Evolutionary conservation across 371 early-diverging fungal genomes (phyloP).

Genomic region (Mortierella sp.): DNA sequence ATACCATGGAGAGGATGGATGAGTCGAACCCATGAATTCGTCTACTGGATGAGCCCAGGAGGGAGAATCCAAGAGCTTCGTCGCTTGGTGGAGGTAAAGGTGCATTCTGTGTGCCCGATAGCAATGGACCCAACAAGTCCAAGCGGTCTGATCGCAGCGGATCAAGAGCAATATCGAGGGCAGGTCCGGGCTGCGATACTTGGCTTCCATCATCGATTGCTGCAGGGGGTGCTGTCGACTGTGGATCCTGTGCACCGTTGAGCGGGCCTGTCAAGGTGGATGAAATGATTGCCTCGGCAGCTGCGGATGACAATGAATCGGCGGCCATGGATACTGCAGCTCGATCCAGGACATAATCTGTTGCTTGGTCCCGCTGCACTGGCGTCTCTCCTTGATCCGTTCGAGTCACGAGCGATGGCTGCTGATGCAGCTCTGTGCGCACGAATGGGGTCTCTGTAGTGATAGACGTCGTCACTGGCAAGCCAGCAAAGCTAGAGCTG

Average conservation of each 20-base stretch:
- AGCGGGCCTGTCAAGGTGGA: constrained; percentile 8
- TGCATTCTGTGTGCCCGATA: constrained; percentile 27
- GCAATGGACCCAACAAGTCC: constrained; percentile 39
- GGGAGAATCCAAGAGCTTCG: constrained; percentile 10
- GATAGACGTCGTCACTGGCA: not conserved
- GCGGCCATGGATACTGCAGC: not conserved
- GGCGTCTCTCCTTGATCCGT: not conserved
- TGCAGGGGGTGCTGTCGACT: not conserved
- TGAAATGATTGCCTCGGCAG: constrained; percentile 17
- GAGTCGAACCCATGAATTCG: constrained; percentile 29
- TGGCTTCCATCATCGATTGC: not conserved
- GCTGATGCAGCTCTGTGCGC: not conserved
- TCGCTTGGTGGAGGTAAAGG: constrained; percentile 1
- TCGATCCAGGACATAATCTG: not conserved
- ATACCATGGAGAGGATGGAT: constrained; percentile 39
- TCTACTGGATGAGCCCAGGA: constrained; percentile 24
- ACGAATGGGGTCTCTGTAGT: constrained; percentile 12
- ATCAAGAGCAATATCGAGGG: not conserved
- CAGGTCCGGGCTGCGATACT: not conserved
- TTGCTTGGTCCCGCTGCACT: not conserved
- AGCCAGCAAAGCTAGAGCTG: not conserved
- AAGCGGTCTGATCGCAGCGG: constrained; percentile 25
- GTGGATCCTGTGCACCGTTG: too few relatives aligned
- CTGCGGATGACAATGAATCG: constrained; percentile 2
- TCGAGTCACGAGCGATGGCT: not conserved